phyloP scores from a whole-genome alignment of 257 asterid genomes.

The Verbena officinalis region DNA sequence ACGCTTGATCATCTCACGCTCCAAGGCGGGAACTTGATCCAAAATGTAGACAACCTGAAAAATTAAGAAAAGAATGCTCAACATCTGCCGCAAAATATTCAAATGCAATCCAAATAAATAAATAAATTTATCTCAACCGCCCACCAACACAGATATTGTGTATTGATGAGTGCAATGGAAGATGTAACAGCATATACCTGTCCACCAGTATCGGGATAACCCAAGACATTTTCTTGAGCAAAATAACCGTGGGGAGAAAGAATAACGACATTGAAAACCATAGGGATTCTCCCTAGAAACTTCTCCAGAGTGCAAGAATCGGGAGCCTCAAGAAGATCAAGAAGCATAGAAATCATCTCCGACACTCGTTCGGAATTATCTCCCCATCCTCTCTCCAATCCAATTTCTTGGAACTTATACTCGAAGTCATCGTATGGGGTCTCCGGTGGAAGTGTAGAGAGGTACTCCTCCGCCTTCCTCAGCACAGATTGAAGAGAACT shows the following conservation, averaged over 20 bases:
- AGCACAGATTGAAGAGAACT: conserved; percentile 57
- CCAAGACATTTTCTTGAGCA: conserved; percentile 82
- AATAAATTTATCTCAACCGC: too few relatives aligned
- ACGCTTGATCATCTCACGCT: conserved; percentile 77
- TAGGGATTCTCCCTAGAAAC: conserved; percentile 67
- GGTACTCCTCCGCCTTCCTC: conserved; percentile 76
- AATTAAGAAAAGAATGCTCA: not conserved
- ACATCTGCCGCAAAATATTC: too few relatives aligned
- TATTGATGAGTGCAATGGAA: too few relatives aligned
- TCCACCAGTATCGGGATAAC: conserved; percentile 86
- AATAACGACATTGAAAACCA: conserved; percentile 80
- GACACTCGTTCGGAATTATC: conserved; percentile 54
- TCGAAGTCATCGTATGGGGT: conserved; percentile 63
- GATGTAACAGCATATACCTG: conserved; percentile 43
- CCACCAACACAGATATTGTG: too few relatives aligned
- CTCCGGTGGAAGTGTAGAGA: conserved; percentile 54
- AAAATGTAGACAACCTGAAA: conserved; percentile 76
- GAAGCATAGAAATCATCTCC: conserved; percentile 67
- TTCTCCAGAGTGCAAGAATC: conserved; percentile 73
- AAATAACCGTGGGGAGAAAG: conserved; percentile 85
- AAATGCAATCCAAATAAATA: too few relatives aligned
- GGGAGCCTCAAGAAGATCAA: conserved; percentile 79
- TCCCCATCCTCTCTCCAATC: conserved; percentile 86
- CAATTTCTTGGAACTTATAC: conserved; percentile 66
- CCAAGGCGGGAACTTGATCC: conserved; percentile 89